Percentiles rank a stretch among this genome's conserved stretches.
These are phyloP conservation scores for Cardamine chenopodiifolia DNA, from an alignment of 345 rosid species.

Conservation along the genomic window DNA sequence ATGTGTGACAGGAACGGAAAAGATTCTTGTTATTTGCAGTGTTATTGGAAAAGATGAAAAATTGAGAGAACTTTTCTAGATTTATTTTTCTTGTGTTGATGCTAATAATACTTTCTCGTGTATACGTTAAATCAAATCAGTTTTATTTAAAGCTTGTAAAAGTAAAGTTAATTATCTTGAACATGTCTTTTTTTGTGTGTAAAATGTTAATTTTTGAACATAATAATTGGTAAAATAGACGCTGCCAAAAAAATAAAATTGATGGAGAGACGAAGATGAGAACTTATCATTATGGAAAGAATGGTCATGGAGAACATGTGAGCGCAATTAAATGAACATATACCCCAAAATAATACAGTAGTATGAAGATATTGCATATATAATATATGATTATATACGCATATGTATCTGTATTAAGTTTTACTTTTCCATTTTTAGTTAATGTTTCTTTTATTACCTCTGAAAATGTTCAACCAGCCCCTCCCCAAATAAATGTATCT, in stretches of 20 bases:
- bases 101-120: neutral
- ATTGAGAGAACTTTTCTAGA: too few relatives aligned
- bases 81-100: neutral
- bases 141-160: slow-evolving; percentile 20
- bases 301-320: slow-evolving; percentile 30
- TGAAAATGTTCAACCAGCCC: slow-evolving; percentile 31
- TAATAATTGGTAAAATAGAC: neutral
- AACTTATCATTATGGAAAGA: slow-evolving; percentile 18
- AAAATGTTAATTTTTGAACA: too few relatives aligned
- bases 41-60: neutral
- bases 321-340: slow-evolving; percentile 30
- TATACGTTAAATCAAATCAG: slow-evolving; percentile 8
- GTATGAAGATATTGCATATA: neutral
- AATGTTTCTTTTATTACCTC: slow-evolving; percentile 4
- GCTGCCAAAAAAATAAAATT: too few relatives aligned
- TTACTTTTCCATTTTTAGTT: slow-evolving; percentile 15
- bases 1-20: too few relatives aligned
- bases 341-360: neutral
- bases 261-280: neutral
- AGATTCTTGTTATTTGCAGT: neutral
- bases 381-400: neutral
- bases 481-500: slow-evolving; percentile 32
- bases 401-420: neutral
- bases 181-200: too few relatives aligned
- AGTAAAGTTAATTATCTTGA: neutral